phyloP scores from a whole-genome alignment of 1,139 yeast species.

The Hansenula lynferdii region DNA sequence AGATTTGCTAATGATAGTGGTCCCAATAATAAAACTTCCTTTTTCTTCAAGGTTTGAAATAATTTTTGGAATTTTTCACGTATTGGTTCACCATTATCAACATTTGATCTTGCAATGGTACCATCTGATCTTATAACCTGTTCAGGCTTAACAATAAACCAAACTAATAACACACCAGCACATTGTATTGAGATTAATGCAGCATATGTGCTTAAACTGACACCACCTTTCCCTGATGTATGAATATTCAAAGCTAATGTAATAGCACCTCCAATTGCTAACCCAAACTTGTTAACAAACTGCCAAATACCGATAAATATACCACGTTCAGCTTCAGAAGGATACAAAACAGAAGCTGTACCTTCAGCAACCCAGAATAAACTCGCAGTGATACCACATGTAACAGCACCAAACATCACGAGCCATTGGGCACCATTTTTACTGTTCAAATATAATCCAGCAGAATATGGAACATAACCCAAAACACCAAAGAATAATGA shows the following conservation, averaged over 20 bases:
- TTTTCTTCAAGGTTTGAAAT: not conserved
- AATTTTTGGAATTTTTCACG: slow-evolving; percentile 1
- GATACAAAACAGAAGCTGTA: slow-evolving; percentile 18
- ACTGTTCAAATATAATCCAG: slow-evolving; percentile 20
- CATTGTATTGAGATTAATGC: slow-evolving; percentile 20
- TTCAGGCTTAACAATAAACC: slow-evolving; percentile 17
- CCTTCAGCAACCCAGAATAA: slow-evolving; percentile 23
- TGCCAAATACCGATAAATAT: slow-evolving; percentile 22
- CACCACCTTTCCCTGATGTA: slow-evolving; percentile 11
- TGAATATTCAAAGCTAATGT: slow-evolving; percentile 15
- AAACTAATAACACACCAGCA: slow-evolving; percentile 15
- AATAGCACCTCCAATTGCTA: slow-evolving; percentile 21
- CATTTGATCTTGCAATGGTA: slow-evolving; percentile 5
- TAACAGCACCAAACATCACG: slow-evolving; percentile 18
- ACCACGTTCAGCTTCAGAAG: slow-evolving; percentile 18
- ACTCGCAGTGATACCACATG: slow-evolving; percentile 18
- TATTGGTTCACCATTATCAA: slow-evolving; percentile 3
- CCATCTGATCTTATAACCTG: slow-evolving; percentile 18
- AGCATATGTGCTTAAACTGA: slow-evolving; percentile 19
- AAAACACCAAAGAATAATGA: slow-evolving; percentile 21
- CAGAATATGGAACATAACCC: slow-evolving; percentile 21
- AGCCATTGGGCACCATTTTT: slow-evolving; percentile 20
- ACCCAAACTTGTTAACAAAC: slow-evolving; percentile 17
- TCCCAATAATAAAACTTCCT: slow-evolving; percentile 1
- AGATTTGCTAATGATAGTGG: slow-evolving; percentile 1